Evolutionary conservation across 495 filamentous ascomycete genomes (phyloP), one percentile per base, ranked within the genome.

Genomic region (Tetracladium setigerum): DNA sequence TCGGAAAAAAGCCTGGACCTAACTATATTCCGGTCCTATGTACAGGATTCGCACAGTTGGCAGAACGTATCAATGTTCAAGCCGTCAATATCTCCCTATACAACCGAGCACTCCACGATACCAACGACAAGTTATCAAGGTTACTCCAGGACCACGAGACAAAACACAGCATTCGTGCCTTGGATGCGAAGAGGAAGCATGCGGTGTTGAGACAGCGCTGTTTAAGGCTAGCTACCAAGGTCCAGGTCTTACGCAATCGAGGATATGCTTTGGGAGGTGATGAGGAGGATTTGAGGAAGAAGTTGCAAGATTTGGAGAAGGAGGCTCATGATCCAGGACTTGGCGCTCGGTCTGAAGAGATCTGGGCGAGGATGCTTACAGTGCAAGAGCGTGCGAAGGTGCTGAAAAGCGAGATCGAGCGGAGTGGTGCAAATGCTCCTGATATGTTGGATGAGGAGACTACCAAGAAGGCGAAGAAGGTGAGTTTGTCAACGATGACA

Each of bases 281-380:
- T 33, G 92, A 99, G 68, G 92, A 99, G 62, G 82, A 85, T 53
- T 65, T 99, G 46, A 87, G 85, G 72, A 85, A 86, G 65, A 89
- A 92, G 65, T 71, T 99, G 30, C 58, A 79, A 38, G 66, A 71
- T 39, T 72, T 99, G 52, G 87, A 95, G 59, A 79, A 77, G 53
- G 67, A 65, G 14, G 77, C 91, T 13, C 83, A 84, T 45, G 94
- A 99, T 66, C 91, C 94, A 2, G 82, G 81, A 14, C 70, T 95
- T 38, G 82, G 74, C 41, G 90, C 89, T 4, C 70, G 89, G 46
- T 81, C 81, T 43, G 92, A 99, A 65, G 92, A 99, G 69, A 85
- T 99, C 41, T 99, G 92, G 92, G 94, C 92, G 31, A 73, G 94
- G 30, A 84, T 99, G 76, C 78, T 95, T 45, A 82, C 82, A 19